Base-by-base conservation (phyloP, 2,329 filamentous ascomycete species). In the Nigrograna mackinnonii region DNA sequence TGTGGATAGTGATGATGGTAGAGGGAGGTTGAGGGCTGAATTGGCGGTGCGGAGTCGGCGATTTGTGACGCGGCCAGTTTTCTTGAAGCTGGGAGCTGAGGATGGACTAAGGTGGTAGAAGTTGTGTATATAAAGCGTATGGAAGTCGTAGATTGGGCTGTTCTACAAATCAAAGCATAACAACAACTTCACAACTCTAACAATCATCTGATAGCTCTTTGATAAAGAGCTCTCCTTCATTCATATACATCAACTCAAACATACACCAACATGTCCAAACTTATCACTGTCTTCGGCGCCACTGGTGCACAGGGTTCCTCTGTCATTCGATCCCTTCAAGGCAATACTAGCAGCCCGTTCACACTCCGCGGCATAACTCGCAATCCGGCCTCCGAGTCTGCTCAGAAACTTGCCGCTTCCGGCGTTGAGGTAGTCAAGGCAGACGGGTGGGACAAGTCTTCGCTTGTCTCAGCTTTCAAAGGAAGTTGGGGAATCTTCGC, bases 351-450 rank as follows among this genome's bases (percentile, higher is more conserved):
- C 6, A 49, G 52, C 3, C 41, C 60, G 13, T 71, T 77, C 43
- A 62, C 73, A 20, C 78, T 85, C 36, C 73, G 81, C 16, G 82
- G 80, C 6, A 69, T 83, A 16, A 83, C 80, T 2, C 77, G 82
- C 47, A 72, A 83, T 47, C 54, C 73, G 1, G 57, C 64, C 13
- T 81, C 78, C 0, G 34, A 62, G 2, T 69, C 70, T 3, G 76
- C 80, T 1, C 69, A 78, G 54, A 62, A 60, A 5, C 70, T 82
- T 4, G 57, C 65, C 4, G 32, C 34, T n/a, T 35, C 41, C 2
- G 45, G 43, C 16, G 26, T 52, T 16, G 48, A 52, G 18, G 18
- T 55, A 1, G 47, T 52, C n/a, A 41, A 58, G 24, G 54, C 52
- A 2, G 54, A 58, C 40, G 52, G 50, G 16, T 58, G 50, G 52